Evolutionary conservation across 2,329 filamentous ascomycete genomes (phyloP).

Genomic region (Exophiala sp.): DNA sequence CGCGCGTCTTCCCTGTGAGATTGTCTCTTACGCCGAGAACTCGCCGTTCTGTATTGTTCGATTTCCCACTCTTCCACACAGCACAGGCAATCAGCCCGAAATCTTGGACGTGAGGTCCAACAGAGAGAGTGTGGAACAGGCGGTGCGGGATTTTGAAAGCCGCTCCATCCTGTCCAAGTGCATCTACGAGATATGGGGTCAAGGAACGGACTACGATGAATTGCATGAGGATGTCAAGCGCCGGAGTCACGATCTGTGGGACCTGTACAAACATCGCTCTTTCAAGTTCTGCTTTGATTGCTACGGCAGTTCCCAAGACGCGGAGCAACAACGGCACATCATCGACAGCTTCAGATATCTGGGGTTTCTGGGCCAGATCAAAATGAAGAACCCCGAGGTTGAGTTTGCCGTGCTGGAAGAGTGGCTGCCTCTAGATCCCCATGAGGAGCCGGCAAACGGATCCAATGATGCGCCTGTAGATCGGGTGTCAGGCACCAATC

Average conservation of each 20-base stretch:
- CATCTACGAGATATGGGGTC: constrained; percentile 86
- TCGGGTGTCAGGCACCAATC: constrained; percentile 43
- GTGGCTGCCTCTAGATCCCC: constrained; percentile 47
- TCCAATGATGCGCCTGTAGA: background rate
- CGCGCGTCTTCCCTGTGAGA: constrained; percentile 59
- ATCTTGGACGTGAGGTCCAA: background rate
- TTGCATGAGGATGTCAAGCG: constrained; percentile 61
- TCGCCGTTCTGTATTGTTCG: constrained; percentile 79
- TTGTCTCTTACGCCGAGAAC: constrained; percentile 67
- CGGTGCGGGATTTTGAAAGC: constrained; percentile 61
- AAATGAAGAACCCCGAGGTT: constrained; percentile 66
- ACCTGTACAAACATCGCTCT: constrained; percentile 55
- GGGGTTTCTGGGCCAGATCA: constrained; percentile 69
- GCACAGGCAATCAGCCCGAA: background rate
- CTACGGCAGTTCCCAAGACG: constrained; percentile 67
- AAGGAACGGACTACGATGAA: constrained; percentile 55
- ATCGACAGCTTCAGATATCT: constrained; percentile 80
- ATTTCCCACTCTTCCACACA: constrained; percentile 38
- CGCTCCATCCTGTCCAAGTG: constrained; percentile 76
- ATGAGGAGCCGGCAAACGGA: background rate
- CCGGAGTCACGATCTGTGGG: constrained; percentile 60
- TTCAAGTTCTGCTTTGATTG: constrained; percentile 82
- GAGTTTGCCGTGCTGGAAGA: constrained; percentile 79
- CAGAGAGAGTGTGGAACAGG: constrained; percentile 43
- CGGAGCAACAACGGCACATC: constrained; percentile 59